Evolutionary conservation across 768 basidiomycete genomes (phyloP), one percentile per base, ranked within the genome.

Genomic region (Lactarius evosmus): DNA sequence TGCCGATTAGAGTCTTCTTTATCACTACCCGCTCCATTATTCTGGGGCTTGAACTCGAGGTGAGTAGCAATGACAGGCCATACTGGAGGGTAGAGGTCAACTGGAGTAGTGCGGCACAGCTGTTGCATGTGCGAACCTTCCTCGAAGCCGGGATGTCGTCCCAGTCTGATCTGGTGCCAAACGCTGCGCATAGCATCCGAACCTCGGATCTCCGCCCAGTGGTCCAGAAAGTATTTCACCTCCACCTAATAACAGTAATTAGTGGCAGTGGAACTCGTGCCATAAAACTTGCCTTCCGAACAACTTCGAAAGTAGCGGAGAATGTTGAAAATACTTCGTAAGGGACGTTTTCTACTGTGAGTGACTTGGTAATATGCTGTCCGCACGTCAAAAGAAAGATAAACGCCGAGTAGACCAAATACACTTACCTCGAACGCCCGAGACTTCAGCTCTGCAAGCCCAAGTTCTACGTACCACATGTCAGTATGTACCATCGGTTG

Each of bases 261-360:
- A 69, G 36, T 25, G 27, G 27, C n/a, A 27, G 17, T 12, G 27
- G 27, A 17, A 38, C 19, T 12, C 14, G 6, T n/a, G 25, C 61
- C 36, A 56, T 9, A n/a, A 65, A 56, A 17, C 71, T 54, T 54
- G 85, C 88, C 81, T 88, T 90, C 57, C 92, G 80, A 30, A 95
- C 85, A 50, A 90, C 87, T 58, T 88, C 86, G 69, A 91, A 94
- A 0, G 86, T 84, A 6, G 88, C 88, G 6, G 90, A 86, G 75
- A 95, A 94, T 0, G 87, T 84, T 12, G 89, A 91, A 71, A 95
- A 95, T 40, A 89, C 86, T 72, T 95, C 93, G 68, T 88, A 86
- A 2, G 89, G 87, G 57, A 94, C 88, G 73, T 93, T 95, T 16
- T 88, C 83, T 14, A 89, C 83, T 0, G 85, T 86, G 51, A 95